Evolutionary conservation across 306 rosid species (phyloP).

Genomic region (Casuarina glauca): DNA sequence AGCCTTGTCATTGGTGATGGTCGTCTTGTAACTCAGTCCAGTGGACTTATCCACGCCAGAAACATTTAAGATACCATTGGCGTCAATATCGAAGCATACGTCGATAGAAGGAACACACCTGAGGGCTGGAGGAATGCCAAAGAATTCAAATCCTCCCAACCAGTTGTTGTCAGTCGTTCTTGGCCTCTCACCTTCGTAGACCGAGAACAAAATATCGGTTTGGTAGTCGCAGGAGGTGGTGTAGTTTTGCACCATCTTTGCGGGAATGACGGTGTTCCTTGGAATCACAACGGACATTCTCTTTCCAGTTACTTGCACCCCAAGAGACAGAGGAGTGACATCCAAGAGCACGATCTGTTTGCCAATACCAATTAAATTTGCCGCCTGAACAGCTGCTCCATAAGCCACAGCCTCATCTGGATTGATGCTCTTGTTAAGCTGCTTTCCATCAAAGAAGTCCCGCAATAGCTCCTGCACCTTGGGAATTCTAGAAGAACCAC

Average conservation of each 20-base stretch:
- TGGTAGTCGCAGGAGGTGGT: constrained; percentile 20
- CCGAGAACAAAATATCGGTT: constrained; percentile 47
- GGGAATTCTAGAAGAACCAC: constrained; percentile 33
- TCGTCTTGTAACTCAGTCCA: constrained; percentile 54
- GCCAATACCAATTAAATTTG: constrained; percentile 8
- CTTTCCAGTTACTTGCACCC: background rate
- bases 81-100: constrained; percentile 65
- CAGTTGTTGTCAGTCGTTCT: constrained; percentile 55
- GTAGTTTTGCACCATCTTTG: constrained; percentile 6
- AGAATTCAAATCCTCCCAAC: constrained; percentile 54
- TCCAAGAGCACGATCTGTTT: constrained; percentile 20
- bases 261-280: constrained; percentile 22
- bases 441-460: constrained; percentile 26
- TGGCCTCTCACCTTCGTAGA: constrained; percentile 62
- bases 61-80: constrained; percentile 66
- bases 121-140: constrained; percentile 60
- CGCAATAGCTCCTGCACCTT: constrained; percentile 16
- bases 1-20: constrained; percentile 58
- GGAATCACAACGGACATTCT: constrained; percentile 25
- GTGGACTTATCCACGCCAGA: constrained; percentile 58
- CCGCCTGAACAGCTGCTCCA: constrained; percentile 17
- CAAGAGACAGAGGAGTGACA: constrained; percentile 25
- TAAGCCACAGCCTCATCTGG: constrained; percentile 29
- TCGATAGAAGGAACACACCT: constrained; percentile 58
- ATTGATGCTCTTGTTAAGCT: constrained; percentile 28